Base-by-base conservation (phyloP, 257 asterid genomes). In the Nicotiana attenuata region DNA sequence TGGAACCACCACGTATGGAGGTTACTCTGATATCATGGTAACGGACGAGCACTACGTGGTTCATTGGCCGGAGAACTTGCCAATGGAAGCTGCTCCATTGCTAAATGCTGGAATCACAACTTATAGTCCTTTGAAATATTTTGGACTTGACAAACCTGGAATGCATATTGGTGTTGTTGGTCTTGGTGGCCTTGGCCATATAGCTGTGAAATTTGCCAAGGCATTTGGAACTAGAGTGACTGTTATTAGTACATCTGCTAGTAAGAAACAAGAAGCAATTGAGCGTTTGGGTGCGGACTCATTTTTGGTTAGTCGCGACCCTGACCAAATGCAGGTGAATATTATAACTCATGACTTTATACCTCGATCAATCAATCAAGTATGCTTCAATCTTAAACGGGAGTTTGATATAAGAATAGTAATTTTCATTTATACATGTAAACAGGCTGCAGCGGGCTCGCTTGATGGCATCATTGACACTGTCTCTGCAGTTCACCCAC, bases 141-240 rank as follows among this genome's bases (percentile, higher is more conserved):
- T 38, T n/a, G 83, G 82, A 14, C 82, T 85, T 11, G 84, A 79
- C 65, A 82, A 82, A 15, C 86, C 86, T 19, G 82, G 88, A 17
- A 22, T 75, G 76, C 75, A 59, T 50, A 41, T 85, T 41, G 86
- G 86, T 20, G 84, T 85, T 64, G 88, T 85, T 5, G 88, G 88
- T 7, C 84, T 85, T 7, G 88, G 88, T 15, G 86, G 88, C 0
- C 20, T 85, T 10, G 88, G 88, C 7, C 86, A 85, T 80, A 73
- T 85, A 33, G 86, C 84, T 31, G 85, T 82, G 9, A 85, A 85
- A 69, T 85, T 82, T 31, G 83, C 84, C 6, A 85, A 85, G 80
- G 88, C 86, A 4, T 77, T 85, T 7, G 84, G 86, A 0, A 19
- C 68, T 7, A 85, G 65, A 71, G 84, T 83, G 20, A 85, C 84